Evolutionary conservation across 2,329 filamentous ascomycete genomes (phyloP).

Genomic region (Aspergillus pseudoviridinutans): DNA sequence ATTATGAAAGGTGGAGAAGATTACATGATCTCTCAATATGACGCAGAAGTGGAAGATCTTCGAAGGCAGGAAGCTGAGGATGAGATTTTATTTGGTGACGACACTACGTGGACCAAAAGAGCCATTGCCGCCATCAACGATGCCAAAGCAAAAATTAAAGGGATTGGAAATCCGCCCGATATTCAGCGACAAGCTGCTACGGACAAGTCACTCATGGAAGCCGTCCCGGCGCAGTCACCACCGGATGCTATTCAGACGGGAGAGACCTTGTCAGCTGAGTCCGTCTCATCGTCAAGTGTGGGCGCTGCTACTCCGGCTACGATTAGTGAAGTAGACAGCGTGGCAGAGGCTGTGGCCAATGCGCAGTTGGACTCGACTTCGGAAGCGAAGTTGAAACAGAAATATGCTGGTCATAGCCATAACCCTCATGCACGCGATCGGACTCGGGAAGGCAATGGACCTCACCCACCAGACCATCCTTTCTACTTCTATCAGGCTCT

Average conservation of each 20-base stretch:
- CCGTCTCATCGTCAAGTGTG: conserved; percentile 11
- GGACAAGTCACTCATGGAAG: conserved; percentile 45
- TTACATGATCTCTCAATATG: conserved; percentile 79
- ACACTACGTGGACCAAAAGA: conserved; percentile 86
- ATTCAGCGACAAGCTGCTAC: conserved; percentile 49
- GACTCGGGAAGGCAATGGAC: conserved; percentile 34
- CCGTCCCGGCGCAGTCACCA: conserved; percentile 48
- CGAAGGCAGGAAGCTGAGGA: conserved; percentile 78
- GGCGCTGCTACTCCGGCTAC: conserved; percentile 10
- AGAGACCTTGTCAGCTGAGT: conserved; percentile 32
- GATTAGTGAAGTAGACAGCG: conserved; percentile 17
- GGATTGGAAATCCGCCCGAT: conserved; percentile 62
- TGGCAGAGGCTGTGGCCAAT: conserved; percentile 23
- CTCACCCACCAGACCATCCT: conserved; percentile 47
- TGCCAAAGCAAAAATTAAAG: conserved; percentile 69
- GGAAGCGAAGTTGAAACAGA: conserved; percentile 22
- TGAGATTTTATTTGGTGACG: conserved; percentile 85
- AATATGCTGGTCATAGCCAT: conserved; percentile 10
- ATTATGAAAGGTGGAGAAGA: conserved; percentile 91
- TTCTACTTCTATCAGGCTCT: conserved; percentile 89
- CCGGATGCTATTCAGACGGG: conserved; percentile 45
- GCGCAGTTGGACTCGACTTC: conserved; percentile 16
- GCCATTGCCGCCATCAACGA: conserved; percentile 71
- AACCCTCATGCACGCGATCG: conserved; percentile 9
- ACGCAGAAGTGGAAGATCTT: conserved; percentile 72